Evolutionary conservation across 1,284 basidiomycete species (phyloP).

Genomic region (Sanghuangporus sanghuang): DNA sequence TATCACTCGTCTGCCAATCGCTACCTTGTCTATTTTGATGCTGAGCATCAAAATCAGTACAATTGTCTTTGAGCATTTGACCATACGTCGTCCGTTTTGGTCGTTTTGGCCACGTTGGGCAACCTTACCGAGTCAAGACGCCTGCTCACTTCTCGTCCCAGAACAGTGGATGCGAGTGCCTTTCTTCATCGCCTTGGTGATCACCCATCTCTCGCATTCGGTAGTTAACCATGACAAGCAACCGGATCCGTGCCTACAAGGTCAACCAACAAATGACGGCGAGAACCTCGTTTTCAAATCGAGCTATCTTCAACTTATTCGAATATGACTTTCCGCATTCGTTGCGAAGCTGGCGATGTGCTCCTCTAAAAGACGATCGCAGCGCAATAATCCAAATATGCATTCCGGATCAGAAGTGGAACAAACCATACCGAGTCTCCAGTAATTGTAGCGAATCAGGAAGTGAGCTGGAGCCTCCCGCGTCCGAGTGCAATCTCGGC

Average conservation of each 20-base stretch:
- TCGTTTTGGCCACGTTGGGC: background rate
- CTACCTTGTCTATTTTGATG: background rate
- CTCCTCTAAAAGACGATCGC: background rate
- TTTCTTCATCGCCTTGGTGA: slow-evolving; percentile 4
- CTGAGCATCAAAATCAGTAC: background rate
- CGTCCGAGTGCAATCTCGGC: background rate
- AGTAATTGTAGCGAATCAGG: background rate
- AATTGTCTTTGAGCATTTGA: background rate
- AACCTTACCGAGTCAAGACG: background rate
- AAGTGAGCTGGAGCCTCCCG: background rate
- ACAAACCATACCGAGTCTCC: background rate
- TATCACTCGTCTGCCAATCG: background rate
- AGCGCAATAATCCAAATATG: background rate
- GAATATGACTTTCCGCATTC: background rate
- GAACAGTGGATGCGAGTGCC: background rate
- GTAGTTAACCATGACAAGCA: background rate
- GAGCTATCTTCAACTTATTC: background rate
- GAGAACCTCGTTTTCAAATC: background rate
- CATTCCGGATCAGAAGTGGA: background rate
- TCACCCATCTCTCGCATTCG: background rate
- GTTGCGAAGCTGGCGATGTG: too few relatives aligned
- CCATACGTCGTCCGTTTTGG: background rate
- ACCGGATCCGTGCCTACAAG: background rate
- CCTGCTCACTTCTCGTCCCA: background rate
- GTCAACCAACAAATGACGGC: slow-evolving; percentile 3